Conservation (phyloP, 352 stramenopile species). For the Pythium dissotocum region DNA sequence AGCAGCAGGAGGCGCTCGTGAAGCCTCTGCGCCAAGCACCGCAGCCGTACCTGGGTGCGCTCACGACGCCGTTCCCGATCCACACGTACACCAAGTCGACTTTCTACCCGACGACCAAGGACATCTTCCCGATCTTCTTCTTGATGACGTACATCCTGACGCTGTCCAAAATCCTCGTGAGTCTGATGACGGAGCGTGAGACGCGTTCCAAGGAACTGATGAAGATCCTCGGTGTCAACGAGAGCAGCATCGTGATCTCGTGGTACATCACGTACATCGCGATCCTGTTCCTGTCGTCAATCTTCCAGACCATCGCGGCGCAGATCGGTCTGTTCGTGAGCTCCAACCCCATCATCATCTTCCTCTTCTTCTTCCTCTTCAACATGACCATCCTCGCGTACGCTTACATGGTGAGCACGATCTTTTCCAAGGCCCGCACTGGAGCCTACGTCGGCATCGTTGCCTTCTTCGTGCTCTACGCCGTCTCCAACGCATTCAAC, state of each 20-base stretch:
- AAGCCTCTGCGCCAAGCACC: constrained; percentile 27
- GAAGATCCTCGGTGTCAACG: constrained; percentile 86
- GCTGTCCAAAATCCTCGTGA: constrained; percentile 62
- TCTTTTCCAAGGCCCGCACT: constrained; percentile 46
- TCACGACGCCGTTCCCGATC: constrained; percentile 29
- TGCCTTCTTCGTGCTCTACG: constrained; percentile 30
- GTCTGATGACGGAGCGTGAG: constrained; percentile 82
- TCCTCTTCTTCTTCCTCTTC: constrained; percentile 43
- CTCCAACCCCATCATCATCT: constrained; percentile 24
- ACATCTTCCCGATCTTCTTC: constrained; percentile 65
- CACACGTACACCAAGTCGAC: constrained; percentile 19
- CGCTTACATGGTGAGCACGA: constrained; percentile 33
- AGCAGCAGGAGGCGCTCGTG: constrained; percentile 17
- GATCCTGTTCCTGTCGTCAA: constrained; percentile 70
- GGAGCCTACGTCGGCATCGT: constrained; percentile 65
- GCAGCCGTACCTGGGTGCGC: constrained; percentile 17
- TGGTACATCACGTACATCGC: constrained; percentile 88
- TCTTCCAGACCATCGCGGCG: constrained; percentile 52
- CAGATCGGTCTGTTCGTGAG: constrained; percentile 34
- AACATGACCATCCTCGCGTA: constrained; percentile 32
- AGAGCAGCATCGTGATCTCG: constrained; percentile 56
- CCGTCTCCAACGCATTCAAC: constrained; percentile 32
- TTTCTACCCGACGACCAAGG: constrained; percentile 45
- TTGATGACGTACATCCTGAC: constrained; percentile 74
- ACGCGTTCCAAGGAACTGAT: constrained; percentile 72